These are phyloP conservation scores for Chlamydomonas schloesseri DNA, from an alignment of 139 green algal species.

Conservation along the genomic window DNA sequence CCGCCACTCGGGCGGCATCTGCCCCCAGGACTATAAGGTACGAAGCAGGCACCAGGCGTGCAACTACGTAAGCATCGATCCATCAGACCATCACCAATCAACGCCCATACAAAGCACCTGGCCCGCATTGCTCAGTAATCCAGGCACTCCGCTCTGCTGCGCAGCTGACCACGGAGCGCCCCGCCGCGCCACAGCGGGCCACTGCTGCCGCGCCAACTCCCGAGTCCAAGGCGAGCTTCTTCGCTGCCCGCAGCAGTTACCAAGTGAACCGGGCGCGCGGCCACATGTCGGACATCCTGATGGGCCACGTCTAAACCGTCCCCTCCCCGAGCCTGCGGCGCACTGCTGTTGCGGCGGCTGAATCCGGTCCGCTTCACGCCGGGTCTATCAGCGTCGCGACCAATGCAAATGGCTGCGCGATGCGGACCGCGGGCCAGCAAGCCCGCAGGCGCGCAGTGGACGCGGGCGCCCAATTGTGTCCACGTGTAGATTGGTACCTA, in stretches of 20 bases:
- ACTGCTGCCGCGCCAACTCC: background rate
- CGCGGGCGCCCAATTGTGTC: too few relatives aligned
- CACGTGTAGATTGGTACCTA: too few relatives aligned
- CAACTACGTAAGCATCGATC: too few relatives aligned
- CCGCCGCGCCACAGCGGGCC: slow-evolving; percentile 25
- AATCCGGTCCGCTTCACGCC: too few relatives aligned
- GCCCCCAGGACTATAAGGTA: slow-evolving; percentile 57
- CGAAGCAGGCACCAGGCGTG: background rate
- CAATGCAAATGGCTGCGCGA: too few relatives aligned
- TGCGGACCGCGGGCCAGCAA: too few relatives aligned
- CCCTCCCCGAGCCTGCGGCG: too few relatives aligned
- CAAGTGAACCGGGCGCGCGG: slow-evolving; percentile 30
- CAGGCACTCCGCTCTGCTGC: background rate
- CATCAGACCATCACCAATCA: too few relatives aligned
- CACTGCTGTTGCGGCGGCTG: too few relatives aligned
- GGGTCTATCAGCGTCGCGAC: too few relatives aligned
- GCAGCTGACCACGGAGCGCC: slow-evolving; percentile 28
- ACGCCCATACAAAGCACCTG: background rate
- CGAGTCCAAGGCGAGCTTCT: slow-evolving; percentile 13
- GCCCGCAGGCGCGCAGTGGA: too few relatives aligned
- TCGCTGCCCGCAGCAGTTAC: slow-evolving; percentile 9
- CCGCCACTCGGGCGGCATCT: slow-evolving; percentile 61
- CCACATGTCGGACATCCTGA: background rate
- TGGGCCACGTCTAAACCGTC: background rate
- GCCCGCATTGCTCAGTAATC: background rate